Percentiles rank a stretch among this genome's conserved stretches.
phyloP scores from a whole-genome alignment of 2,329 filamentous ascomycete genomes.

The Beauveria sp. region DNA sequence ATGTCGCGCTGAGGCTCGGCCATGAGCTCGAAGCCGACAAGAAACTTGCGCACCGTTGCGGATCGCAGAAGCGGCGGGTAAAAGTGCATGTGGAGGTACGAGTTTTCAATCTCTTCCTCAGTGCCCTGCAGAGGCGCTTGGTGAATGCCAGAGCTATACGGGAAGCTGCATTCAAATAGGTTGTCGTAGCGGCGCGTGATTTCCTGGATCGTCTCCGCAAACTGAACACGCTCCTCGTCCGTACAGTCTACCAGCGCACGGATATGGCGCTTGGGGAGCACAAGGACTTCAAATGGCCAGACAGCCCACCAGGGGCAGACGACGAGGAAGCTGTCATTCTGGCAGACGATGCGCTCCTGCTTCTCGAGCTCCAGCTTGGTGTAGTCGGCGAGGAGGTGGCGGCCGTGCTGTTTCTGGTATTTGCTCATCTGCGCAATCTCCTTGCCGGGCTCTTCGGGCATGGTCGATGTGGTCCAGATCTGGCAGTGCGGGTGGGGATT shows the following conservation, averaged over 20 bases:
- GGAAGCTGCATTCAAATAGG: slow-evolving; percentile 91
- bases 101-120: slow-evolving; percentile 75
- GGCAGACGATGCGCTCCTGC: slow-evolving; percentile 77
- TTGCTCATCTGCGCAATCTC: slow-evolving; percentile 73
- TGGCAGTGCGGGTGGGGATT: slow-evolving; percentile 98
- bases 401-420: slow-evolving; percentile 66
- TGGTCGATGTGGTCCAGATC: slow-evolving; percentile 84
- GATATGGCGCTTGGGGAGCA: slow-evolving; percentile 77
- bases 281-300: slow-evolving; percentile 94
- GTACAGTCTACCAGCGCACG: slow-evolving; percentile 77
- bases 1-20: slow-evolving; percentile 98
- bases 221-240: slow-evolving; percentile 58
- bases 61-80: slow-evolving; percentile 90
- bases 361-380: slow-evolving; percentile 74
- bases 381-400: slow-evolving; percentile 80
- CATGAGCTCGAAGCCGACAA: slow-evolving; percentile 94
- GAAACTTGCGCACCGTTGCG: slow-evolving; percentile 89
- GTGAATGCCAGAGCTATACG: slow-evolving; percentile 94
- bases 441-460: slow-evolving; percentile 80
- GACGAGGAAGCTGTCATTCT: slow-evolving; percentile 77
- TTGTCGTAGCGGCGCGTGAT: slow-evolving; percentile 92
- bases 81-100: slow-evolving; percentile 95
- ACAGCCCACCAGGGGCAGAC: slow-evolving; percentile 97
- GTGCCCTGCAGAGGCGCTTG: slow-evolving; percentile 83
- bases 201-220: slow-evolving; percentile 81